These are phyloP conservation scores for Mycena leptocephala DNA, from an alignment of 768 basidiomycete species.

Conservation along the genomic window DNA sequence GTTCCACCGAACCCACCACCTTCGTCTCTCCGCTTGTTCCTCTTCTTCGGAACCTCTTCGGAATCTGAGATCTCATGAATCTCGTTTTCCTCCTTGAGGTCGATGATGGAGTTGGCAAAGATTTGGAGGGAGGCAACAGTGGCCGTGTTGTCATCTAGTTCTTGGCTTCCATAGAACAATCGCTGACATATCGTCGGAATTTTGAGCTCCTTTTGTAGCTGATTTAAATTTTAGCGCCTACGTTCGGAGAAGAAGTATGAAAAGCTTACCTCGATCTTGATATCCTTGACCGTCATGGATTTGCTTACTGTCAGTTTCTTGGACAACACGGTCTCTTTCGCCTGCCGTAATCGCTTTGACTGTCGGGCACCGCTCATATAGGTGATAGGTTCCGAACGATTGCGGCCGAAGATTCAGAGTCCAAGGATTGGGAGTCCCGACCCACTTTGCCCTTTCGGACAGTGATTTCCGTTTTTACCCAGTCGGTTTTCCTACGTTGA, in stretches of 20 bases:
- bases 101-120: constrained; percentile 73
- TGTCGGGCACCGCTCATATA: constrained; percentile 64
- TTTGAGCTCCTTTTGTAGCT: constrained; percentile 76
- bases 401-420: constrained; percentile 50
- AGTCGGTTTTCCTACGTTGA: constrained; percentile 65
- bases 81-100: constrained; percentile 77
- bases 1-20: constrained; percentile 84
- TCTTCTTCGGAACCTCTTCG: constrained; percentile 60
- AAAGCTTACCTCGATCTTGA: constrained; percentile 77
- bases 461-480: constrained; percentile 74
- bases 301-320: constrained; percentile 73
- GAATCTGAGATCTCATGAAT: constrained; percentile 71
- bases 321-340: constrained; percentile 65
- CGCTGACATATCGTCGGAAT: constrained; percentile 87
- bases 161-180: constrained; percentile 73
- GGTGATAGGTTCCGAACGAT: constrained; percentile 29
- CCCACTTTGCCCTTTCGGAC: constrained; percentile 57
- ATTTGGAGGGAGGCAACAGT: constrained; percentile 71
- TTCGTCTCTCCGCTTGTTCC: constrained; percentile 67
- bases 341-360: constrained; percentile 79
- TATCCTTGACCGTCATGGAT: constrained; percentile 81
- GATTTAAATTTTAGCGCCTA: constrained; percentile 16
- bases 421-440: constrained; percentile 28
- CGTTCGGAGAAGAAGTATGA: not conserved
- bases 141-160: constrained; percentile 76